A percentile compares a stretch with the other conserved stretches of the same genome.
phyloP scores from a whole-genome alignment of 371 early-diverging fungal species.

The Actinomortierella wolfii region DNA sequence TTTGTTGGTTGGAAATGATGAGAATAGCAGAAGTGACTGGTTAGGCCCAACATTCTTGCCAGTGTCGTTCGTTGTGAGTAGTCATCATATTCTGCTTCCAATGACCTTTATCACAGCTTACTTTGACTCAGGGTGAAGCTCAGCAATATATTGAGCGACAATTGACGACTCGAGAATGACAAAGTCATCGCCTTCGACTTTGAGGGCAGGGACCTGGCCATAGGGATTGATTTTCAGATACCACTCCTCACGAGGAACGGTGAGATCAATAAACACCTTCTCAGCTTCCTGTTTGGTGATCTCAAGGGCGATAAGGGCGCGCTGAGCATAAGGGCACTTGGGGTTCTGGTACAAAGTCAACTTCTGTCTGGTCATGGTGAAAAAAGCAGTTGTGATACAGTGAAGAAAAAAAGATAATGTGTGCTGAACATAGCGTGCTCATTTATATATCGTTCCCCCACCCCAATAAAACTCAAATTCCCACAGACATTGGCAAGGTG shows the following conservation, averaged over 20 bases:
- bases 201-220: conserved; percentile 43
- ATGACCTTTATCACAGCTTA: conserved; percentile 9
- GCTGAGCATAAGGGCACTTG: conserved; percentile 37
- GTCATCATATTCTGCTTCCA: too few species aligned
- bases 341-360: conserved; percentile 35
- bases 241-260: conserved; percentile 37
- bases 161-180: conserved; percentile 33
- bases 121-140: conserved; percentile 34
- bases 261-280: conserved; percentile 24
- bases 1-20: too few species aligned
- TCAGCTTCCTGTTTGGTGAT: conserved; percentile 26
- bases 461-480: too few species aligned
- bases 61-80: too few species aligned
- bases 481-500: too few species aligned
- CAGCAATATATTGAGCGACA: conserved; percentile 34
- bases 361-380: conserved; percentile 22
- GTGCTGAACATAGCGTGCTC: background rate
- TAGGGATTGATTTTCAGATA: conserved; percentile 47
- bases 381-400: background rate
- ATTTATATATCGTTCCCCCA: background rate
- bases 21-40: too few species aligned
- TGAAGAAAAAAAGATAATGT: background rate
- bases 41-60: too few species aligned
- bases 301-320: conserved; percentile 32
- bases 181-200: conserved; percentile 24